Percentiles rank a stretch among this genome's conserved stretches.
Evolutionary conservation across 768 basidiomycete species (phyloP).

Genomic region (Multifurca ochricompacta): DNA sequence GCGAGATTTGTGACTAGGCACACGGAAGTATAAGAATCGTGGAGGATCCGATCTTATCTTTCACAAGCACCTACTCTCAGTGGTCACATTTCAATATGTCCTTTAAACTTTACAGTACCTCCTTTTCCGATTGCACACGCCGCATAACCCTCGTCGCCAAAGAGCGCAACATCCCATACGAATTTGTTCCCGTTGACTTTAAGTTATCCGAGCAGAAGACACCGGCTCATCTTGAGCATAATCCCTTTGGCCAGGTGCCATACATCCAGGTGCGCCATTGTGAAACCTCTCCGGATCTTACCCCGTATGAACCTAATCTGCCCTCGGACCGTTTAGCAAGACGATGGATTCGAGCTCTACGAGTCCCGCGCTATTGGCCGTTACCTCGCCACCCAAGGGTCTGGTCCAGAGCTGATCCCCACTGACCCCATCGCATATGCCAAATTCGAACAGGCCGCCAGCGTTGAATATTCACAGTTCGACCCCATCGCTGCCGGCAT

Average conservation of each 20-base stretch:
- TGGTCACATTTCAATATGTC: conserved; percentile 4
- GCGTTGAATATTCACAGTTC: conserved; percentile 23
- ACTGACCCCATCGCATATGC: conserved; percentile 22
- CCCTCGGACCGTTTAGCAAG: conserved; percentile 15
- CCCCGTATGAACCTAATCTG: not conserved
- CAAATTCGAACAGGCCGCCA: conserved; percentile 26
- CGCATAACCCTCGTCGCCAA: conserved; percentile 10
- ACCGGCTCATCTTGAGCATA: not conserved
- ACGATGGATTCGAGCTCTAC: conserved; percentile 26
- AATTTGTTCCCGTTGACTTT: not conserved
- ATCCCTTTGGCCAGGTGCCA: conserved; percentile 16
- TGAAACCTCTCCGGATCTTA: not conserved
- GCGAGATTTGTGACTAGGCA: no score
- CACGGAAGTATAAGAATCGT: no score
- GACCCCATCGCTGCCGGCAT: not conserved
- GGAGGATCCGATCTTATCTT: no score
- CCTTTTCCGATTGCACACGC: not conserved
- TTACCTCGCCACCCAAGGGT: conserved; percentile 24
- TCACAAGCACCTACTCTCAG: no score
- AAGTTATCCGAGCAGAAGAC: not conserved
- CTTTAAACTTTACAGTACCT: not conserved
- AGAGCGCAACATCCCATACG: conserved; percentile 6
- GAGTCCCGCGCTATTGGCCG: conserved; percentile 26
- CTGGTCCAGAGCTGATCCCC: conserved; percentile 21
- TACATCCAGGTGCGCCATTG: conserved; percentile 9